Evolutionary conservation across 306 rosid genomes (phyloP), one percentile per base, ranked within the genome.

Genomic region (Sesbania bispinosa): DNA sequence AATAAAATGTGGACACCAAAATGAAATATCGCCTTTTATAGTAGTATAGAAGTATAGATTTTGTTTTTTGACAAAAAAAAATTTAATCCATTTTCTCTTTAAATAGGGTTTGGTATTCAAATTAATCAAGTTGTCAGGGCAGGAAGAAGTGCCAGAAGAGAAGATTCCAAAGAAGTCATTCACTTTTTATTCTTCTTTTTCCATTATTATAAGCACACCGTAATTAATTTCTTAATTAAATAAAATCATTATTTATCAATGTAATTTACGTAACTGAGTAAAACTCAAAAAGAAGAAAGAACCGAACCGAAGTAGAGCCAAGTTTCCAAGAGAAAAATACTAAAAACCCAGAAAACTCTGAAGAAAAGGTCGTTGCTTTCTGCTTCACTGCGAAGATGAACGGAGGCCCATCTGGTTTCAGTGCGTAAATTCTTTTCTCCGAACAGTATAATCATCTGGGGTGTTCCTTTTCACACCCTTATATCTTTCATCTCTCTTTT

Each of bases 321-420:
- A 61, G 27, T 11, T 66, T 46, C 45, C 24, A 14, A 62, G 62
- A 8, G 43, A 18, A 66, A 39, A 42, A 35, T n/a, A n/a, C n/a
- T n/a, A 16, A 60, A 41, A 30, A 45, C 45, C 53, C 27, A 18
- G 21, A 62, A 30, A 50, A 39, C 60, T 19, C 30, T 38, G 67
- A 65, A 38, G 63, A 27, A 73, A 68, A 77, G 78, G 78, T 81
- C 62, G 69, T 87, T 38, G 76, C 71, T 84, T 50, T 74, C 58
- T 73, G 62, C 80, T 81, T 75, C 80, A 66, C 87, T 77, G 82
- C 57, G 83, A 89, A 83, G 88, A 95, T 95, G 97, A 91, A 91
- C 96, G 97, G 96, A 62, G 99, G 99, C 75, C 99, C 97, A 14
- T 91, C 99, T 74, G 99, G 99, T 82, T 95, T 95, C 85, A 75